Conservation (phyloP, 768 basidiomycete species). For the Kwoniella europaea region DNA sequence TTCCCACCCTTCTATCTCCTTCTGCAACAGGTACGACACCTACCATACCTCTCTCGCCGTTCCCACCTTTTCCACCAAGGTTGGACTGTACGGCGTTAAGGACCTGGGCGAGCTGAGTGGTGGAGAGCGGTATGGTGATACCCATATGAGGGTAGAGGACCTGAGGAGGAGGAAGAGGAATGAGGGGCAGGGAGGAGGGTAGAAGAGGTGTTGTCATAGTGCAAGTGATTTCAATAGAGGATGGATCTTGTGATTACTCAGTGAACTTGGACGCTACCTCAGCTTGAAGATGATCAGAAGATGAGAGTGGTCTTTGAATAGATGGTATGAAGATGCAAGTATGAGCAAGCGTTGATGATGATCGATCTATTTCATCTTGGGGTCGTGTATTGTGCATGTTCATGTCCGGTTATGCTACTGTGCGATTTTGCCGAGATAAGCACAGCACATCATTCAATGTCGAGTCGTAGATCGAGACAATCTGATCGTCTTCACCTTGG, state of each 20-base stretch:
- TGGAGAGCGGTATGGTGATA: slow-evolving; percentile 71
- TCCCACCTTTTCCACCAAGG: slow-evolving; percentile 60
- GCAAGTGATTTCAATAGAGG: neutral
- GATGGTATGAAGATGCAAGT: too few relatives aligned
- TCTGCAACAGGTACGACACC: slow-evolving; percentile 49
- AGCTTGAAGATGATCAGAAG: too few relatives aligned
- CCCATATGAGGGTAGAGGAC: slow-evolving; percentile 76
- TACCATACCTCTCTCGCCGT: slow-evolving; percentile 26
- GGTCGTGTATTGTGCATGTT: neutral
- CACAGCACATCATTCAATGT: neutral
- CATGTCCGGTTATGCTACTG: neutral
- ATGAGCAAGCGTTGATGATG: neutral
- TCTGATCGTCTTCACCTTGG: too few relatives aligned
- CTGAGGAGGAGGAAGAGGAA: slow-evolving; percentile 72
- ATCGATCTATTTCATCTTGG: neutral
- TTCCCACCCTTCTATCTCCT: slow-evolving; percentile 45
- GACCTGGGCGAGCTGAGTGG: slow-evolving; percentile 66
- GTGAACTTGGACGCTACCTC: too few relatives aligned
- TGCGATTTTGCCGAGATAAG: neutral
- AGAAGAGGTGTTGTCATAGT: slow-evolving; percentile 42
- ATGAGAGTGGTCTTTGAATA: too few relatives aligned
- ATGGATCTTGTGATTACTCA: too few relatives aligned
- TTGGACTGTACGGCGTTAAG: slow-evolving; percentile 72
- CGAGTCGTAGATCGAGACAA: neutral
- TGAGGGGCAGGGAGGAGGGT: slow-evolving; percentile 66